A percentile compares a stretch with the other conserved stretches of the same genome.
Conservation (phyloP, 495 filamentous ascomycete genomes). For the Hyaloscypha variabilis region DNA sequence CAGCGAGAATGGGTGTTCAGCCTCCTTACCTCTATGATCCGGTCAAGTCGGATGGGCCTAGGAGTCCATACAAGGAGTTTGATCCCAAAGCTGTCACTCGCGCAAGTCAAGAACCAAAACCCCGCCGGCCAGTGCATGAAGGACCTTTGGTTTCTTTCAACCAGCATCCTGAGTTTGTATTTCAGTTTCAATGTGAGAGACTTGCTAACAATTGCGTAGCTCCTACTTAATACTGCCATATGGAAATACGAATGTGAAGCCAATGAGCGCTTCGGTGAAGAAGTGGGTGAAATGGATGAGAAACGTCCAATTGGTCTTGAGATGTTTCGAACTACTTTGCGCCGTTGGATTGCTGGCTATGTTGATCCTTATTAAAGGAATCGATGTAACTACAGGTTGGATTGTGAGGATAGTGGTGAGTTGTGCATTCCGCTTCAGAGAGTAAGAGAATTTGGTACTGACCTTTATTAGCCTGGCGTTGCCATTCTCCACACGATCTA, state of each 20-base stretch:
- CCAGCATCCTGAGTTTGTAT: conserved; percentile 77
- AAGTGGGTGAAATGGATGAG: conserved; percentile 66
- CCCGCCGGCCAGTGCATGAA: conserved; percentile 61
- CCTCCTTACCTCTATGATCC: conserved; percentile 77
- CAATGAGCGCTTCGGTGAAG: conserved; percentile 74
- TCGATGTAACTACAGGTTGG: conserved; percentile 65
- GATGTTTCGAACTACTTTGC: conserved; percentile 64
- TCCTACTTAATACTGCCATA: conserved; percentile 50
- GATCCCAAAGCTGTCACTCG: conserved; percentile 83
- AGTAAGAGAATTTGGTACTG: neutral
- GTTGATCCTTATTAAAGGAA: conserved; percentile 71
- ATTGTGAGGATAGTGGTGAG: conserved; percentile 77
- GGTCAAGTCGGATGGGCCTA: conserved; percentile 37
- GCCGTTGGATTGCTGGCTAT: conserved; percentile 72
- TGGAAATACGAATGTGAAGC: conserved; percentile 51
- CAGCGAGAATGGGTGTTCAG: conserved; percentile 51
- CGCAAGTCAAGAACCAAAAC: conserved; percentile 63
- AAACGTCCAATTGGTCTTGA: conserved; percentile 64
- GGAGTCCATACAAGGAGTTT: conserved; percentile 56
- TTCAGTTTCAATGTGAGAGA: neutral
- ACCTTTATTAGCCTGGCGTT: conserved; percentile 57
- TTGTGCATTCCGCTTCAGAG: conserved; percentile 17
- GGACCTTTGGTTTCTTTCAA: conserved; percentile 80
- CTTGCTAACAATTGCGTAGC: conserved; percentile 21
- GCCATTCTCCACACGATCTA: conserved; percentile 73